Percentiles rank a stretch among this genome's conserved stretches.
phyloP scores from a whole-genome alignment of 192 early-diverging fungal species.

The Gonapodya sp. region DNA sequence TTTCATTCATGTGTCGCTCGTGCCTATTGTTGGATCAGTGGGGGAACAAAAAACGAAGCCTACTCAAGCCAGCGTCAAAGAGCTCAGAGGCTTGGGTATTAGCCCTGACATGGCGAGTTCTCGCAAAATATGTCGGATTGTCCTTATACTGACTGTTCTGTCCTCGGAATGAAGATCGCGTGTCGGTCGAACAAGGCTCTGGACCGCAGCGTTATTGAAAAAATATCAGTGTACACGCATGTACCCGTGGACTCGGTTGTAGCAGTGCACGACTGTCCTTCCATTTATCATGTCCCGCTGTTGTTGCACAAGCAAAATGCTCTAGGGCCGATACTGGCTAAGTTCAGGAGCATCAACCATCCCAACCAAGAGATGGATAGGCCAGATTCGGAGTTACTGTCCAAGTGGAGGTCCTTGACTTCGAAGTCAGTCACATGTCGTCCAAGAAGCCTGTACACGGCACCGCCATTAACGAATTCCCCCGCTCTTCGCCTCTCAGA shows the following conservation, averaged over 20 bases:
- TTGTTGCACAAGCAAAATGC: constrained; percentile 80
- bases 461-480: constrained; percentile 6
- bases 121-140: neutral
- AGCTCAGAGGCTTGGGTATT: constrained; percentile 88
- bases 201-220: constrained; percentile 70
- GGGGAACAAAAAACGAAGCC: constrained; percentile 99
- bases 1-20: constrained; percentile 92
- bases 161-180: constrained; percentile 59
- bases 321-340: constrained; percentile 60
- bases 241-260: constrained; percentile 86
- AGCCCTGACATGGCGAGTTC: constrained; percentile 70
- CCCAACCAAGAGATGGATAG: neutral
- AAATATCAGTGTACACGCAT: constrained; percentile 99
- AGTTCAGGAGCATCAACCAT: constrained; percentile 51
- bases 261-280: constrained; percentile 92
- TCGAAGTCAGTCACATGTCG: constrained; percentile 22
- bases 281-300: constrained; percentile 93
- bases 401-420: constrained; percentile 80
- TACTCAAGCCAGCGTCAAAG: constrained; percentile 91
- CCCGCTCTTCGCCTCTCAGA: constrained; percentile 28
- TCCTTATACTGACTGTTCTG: neutral
- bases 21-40: constrained; percentile 93
- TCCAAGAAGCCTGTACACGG: no score
- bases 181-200: constrained; percentile 83
- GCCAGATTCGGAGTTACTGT: constrained; percentile 38